Conservation (phyloP, 2,329 filamentous ascomycete species). For the Dactylellina cionopaga region DNA sequence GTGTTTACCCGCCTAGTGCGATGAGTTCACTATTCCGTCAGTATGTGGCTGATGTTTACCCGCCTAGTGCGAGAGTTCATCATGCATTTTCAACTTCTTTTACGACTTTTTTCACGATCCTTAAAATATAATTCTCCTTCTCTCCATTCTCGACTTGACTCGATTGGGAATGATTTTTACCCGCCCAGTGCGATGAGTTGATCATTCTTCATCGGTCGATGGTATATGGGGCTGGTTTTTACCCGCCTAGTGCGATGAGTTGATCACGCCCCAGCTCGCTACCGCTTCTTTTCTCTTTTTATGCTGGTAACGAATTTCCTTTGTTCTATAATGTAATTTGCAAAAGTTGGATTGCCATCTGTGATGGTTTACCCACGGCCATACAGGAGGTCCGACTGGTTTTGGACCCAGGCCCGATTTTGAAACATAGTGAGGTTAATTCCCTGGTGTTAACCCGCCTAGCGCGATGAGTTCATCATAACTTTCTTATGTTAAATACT, state of each 20-base stretch:
- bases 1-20: slow-evolving; percentile 13
- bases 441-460: slow-evolving; percentile 20
- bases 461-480: slow-evolving; percentile 22
- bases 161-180: slow-evolving; percentile 28
- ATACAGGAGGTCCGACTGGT: too few species aligned
- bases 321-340: too few species aligned
- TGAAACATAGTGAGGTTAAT: neutral
- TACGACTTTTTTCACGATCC: neutral
- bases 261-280: slow-evolving; percentile 3
- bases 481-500: too few species aligned
- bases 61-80: slow-evolving; percentile 32
- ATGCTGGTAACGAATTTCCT: too few species aligned
- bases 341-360: too few species aligned
- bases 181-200: slow-evolving; percentile 37
- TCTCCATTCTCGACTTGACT: too few species aligned
- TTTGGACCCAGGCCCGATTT: too few species aligned
- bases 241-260: slow-evolving; percentile 41
- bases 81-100: neutral
- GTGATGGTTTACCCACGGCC: too few species aligned
- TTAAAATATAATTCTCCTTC: too few species aligned
- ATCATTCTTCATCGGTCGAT: neutral
- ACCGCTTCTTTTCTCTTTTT: too few species aligned
- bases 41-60: slow-evolving; percentile 19
- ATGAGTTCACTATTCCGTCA: neutral
- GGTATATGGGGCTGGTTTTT: slow-evolving; percentile 15